phyloP scores from a whole-genome alignment of 2,329 filamentous ascomycete species.

The Hypoxylon sp. region DNA sequence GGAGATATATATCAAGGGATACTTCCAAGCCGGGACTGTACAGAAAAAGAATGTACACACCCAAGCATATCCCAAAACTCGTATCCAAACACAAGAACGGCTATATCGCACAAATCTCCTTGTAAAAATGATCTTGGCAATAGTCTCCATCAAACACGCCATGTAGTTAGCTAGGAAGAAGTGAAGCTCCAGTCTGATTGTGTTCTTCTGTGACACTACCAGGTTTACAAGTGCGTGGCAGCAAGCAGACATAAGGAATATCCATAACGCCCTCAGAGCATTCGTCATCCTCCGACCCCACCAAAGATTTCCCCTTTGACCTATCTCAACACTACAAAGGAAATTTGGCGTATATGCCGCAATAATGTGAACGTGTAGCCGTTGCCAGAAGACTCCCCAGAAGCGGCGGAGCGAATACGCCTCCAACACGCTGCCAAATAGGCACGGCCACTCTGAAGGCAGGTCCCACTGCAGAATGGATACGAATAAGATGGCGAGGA shows the following conservation, averaged over 20 bases:
- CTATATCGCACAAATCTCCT: not conserved
- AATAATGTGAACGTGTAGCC: conserved; percentile 23
- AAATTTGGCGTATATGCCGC: conserved; percentile 13
- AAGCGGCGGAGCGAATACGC: conserved; percentile 46
- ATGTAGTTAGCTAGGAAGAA: conserved; percentile 28
- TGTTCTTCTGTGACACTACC: not conserved
- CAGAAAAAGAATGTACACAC: conserved; percentile 12
- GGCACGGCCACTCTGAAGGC: conserved; percentile 44
- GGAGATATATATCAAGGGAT: conserved; percentile 10
- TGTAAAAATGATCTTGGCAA: not conserved
- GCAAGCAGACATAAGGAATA: conserved; percentile 21
- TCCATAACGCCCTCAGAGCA: conserved; percentile 13
- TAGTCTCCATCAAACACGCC: conserved; percentile 1
- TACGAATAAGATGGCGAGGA: conserved; percentile 43
- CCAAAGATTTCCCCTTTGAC: not conserved
- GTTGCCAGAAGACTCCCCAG: conserved; percentile 49
- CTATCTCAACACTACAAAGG: not conserved
- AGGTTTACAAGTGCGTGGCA: conserved; percentile 10
- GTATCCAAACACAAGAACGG: not conserved
- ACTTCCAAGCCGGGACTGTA: conserved; percentile 17
- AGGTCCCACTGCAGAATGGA: conserved; percentile 38
- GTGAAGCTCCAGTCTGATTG: not conserved
- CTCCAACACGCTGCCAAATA: conserved; percentile 41
- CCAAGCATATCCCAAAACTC: conserved; percentile 28
- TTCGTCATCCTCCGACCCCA: not conserved